phyloP scores from a whole-genome alignment of 208 protist genomes.

The Crithidia expoeki region DNA sequence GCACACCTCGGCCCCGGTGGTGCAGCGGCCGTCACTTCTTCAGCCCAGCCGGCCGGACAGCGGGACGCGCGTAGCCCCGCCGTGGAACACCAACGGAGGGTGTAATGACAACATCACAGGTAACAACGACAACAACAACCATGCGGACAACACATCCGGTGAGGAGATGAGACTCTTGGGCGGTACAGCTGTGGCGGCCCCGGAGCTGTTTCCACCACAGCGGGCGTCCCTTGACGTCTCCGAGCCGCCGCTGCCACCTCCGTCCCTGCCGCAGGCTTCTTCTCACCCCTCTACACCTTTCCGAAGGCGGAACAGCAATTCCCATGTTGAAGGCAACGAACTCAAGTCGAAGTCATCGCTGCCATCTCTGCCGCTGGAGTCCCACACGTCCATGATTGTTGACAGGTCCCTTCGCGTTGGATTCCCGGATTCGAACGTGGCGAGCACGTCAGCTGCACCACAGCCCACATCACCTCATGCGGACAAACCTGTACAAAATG shows the following conservation, averaged over 20 bases:
- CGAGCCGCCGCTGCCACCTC: slow-evolving; percentile 1
- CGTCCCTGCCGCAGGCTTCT: neutral
- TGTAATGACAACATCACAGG: neutral
- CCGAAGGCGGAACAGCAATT: neutral
- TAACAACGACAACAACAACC: neutral
- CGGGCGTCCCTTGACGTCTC: neutral
- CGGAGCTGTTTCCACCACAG: neutral
- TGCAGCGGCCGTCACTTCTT: neutral
- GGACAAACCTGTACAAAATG: neutral
- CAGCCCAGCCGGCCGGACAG: slow-evolving; percentile 13
- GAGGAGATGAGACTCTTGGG: neutral
- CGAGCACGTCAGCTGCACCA: neutral
- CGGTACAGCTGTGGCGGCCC: neutral
- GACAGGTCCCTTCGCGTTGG: neutral
- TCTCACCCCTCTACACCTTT: slow-evolving; percentile 1
- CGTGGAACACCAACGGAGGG: neutral
- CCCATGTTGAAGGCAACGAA: neutral
- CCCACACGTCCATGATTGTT: neutral
- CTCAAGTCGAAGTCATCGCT: neutral
- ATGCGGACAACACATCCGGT: neutral
- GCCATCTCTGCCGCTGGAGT: neutral
- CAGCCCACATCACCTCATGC: neutral
- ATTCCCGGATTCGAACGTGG: neutral
- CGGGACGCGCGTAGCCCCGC: neutral
- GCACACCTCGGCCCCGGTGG: slow-evolving; percentile 23